Evolutionary conservation across 2,329 filamentous ascomycete species (phyloP).

Genomic region (Xylaria sp.): DNA sequence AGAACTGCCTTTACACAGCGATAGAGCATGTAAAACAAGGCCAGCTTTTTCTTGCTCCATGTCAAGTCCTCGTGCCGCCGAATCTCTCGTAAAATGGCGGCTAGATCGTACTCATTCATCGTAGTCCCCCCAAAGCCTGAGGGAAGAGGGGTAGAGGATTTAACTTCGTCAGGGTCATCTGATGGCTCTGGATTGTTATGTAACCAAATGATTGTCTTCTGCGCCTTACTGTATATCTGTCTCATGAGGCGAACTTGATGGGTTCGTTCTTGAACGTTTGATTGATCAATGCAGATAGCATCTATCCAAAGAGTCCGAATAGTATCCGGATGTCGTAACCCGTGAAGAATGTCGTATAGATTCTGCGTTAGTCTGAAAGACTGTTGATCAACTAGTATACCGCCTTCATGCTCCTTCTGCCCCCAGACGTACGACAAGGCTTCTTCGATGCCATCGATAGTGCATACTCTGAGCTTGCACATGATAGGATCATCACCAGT

Average conservation of each 20-base stretch:
- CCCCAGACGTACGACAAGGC: conserved; percentile 29
- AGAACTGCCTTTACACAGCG: neutral
- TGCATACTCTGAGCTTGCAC: neutral
- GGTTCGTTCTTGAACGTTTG: conserved; percentile 1
- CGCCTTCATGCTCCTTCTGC: neutral
- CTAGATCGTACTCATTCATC: neutral
- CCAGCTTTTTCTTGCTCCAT: neutral
- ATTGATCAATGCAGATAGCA: conserved; percentile 37
- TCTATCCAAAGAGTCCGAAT: conserved; percentile 29
- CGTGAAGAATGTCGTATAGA: neutral
- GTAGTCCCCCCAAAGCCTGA: neutral
- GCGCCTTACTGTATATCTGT: conserved; percentile 24
- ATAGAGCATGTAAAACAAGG: neutral
- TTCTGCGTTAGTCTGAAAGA: neutral
- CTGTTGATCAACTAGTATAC: neutral
- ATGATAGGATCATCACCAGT: neutral
- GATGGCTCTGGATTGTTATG: neutral
- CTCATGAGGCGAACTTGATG: conserved; percentile 31
- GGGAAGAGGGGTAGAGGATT: neutral
- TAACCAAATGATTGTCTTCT: conserved; percentile 22
- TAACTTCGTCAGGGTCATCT: neutral
- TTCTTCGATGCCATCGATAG: neutral
- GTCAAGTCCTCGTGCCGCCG: neutral
- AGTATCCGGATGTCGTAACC: neutral
- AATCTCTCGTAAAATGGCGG: neutral